These are phyloP conservation scores for Oidium heveae DNA, from an alignment of 2,329 filamentous ascomycete genomes.

Conservation along the genomic window DNA sequence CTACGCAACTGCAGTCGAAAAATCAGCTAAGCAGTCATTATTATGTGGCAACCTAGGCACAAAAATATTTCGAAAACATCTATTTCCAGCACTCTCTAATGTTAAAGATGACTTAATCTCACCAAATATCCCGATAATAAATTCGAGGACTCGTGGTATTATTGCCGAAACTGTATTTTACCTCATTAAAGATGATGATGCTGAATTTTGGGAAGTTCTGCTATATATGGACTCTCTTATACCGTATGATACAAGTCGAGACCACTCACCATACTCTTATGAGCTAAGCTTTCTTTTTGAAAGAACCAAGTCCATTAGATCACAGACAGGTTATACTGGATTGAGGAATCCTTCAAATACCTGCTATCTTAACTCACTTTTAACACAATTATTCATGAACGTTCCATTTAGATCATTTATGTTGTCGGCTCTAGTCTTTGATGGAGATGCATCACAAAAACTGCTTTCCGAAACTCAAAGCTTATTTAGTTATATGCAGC, in stretches of 20 bases:
- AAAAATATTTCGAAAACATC: slow-evolving; percentile 33
- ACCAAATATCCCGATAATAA: slow-evolving; percentile 23
- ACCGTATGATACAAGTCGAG: slow-evolving; percentile 16
- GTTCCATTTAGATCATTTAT: slow-evolving; percentile 67
- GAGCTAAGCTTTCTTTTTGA: slow-evolving; percentile 38
- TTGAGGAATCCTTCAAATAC: slow-evolving; percentile 85
- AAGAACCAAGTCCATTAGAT: slow-evolving; percentile 40
- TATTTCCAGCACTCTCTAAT: slow-evolving; percentile 29
- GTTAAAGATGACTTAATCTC: slow-evolving; percentile 8
- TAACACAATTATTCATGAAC: slow-evolving; percentile 95
- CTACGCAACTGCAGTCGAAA: slow-evolving; percentile 12
- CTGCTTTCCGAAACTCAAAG: slow-evolving; percentile 56
- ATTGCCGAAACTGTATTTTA: slow-evolving; percentile 34
- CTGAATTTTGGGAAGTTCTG: slow-evolving; percentile 26
- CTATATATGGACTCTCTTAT: slow-evolving; percentile 24
- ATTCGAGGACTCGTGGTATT: slow-evolving; percentile 27
- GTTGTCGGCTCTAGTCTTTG: slow-evolving; percentile 30
- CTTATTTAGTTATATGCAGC: slow-evolving; percentile 69
- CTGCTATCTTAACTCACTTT: slow-evolving; percentile 85
- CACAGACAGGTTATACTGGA: slow-evolving; percentile 62
- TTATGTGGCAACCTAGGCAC: slow-evolving; percentile 19
- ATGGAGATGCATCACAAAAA: slow-evolving; percentile 30
- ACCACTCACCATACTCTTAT: slow-evolving; percentile 27
- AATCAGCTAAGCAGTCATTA: slow-evolving; percentile 8
- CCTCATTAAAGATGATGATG: slow-evolving; percentile 25